Base-by-base conservation (phyloP, 2,329 filamentous ascomycete genomes). In the Bipolaris victoriae region DNA sequence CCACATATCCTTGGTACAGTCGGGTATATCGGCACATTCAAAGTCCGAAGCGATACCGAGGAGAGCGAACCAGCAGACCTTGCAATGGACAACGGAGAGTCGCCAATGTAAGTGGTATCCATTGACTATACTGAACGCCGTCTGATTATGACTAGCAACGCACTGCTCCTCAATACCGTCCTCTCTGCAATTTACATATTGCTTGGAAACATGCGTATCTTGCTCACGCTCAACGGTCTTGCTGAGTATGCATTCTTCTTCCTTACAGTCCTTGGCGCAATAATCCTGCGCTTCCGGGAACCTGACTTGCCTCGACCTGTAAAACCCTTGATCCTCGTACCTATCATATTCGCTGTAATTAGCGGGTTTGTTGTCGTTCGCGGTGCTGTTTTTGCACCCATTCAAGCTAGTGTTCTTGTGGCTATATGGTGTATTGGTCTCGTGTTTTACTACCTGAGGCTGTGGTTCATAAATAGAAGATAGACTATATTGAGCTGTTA, bases 161-260 rank as follows among this genome's bases (percentile, higher is more conserved):
- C 73, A 0, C 66, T 76, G 15, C 48, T 76, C 10, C 67, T 76
- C 29, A 73, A 69, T 57, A 71, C 67, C 0, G 33, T 72, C 1
- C 55, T 76, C n/a, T 82, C 84, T 0, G 72, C 83, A 0, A 58
- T 87, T 1, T 88, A 88, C 68, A 86, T 88, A 40, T 72, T 88
- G 0, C 75, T 88, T 0, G 86, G 86, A 6, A 85, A 82, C 68
- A 88, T 88, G 78, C 83, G 86, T 16, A 83, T 84, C 1, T 79
- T 88, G 0, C 72, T 88, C 9, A 88, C 86, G 0, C 83, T 76
- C 36, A 76, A 76, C 26, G 74, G 74, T 1, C 65, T 76, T 7
- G 72, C 69, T 1, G 74, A 76, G 46, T 88, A 86, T 62, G 82
- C 84, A 0, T 88, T 88, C 74, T 88, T 88, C 78, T 87, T 88